Percentiles rank a stretch among this genome's conserved stretches.
Evolutionary conservation across 768 basidiomycete species (phyloP).

Genomic region (Clavaria fumosa): DNA sequence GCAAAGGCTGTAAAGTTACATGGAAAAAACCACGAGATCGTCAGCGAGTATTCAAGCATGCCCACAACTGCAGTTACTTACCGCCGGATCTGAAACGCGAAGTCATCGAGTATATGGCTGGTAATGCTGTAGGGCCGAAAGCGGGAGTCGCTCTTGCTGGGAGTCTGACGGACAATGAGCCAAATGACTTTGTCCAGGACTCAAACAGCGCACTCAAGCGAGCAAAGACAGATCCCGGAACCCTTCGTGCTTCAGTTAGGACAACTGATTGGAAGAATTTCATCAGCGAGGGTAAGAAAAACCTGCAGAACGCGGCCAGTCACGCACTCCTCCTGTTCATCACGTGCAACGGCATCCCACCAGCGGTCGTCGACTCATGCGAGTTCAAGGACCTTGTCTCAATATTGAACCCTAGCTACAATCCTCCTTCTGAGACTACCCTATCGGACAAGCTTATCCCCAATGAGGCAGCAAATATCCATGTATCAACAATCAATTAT

Average conservation of each 20-base stretch:
- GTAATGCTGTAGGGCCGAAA: constrained; percentile 1
- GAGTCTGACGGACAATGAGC: not conserved
- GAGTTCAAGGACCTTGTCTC: constrained; percentile 8
- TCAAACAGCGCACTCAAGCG: not conserved
- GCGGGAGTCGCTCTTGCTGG: constrained; percentile 1
- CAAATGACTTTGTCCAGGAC: not conserved
- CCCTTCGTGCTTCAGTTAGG: too few relatives aligned
- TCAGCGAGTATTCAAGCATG: constrained; percentile 5
- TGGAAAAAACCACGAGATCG: constrained; percentile 4
- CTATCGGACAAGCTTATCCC: constrained; percentile 8
- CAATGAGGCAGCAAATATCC: constrained; percentile 6
- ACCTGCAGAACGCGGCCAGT: constrained; percentile 1
- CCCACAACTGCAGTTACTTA: constrained; percentile 2
- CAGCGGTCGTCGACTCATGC: constrained; percentile 4
- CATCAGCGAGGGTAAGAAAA: constrained; percentile 3
- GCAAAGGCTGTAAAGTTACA: constrained; percentile 2
- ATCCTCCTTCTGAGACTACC: constrained; percentile 1
- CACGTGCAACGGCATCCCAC: constrained; percentile 5
- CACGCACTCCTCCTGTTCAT: constrained; percentile 7
- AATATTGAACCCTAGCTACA: constrained; percentile 5
- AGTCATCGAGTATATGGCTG: constrained; percentile 1
- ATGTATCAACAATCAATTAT: constrained; percentile 2
- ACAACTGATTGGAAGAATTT: too few relatives aligned
- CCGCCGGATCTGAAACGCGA: not conserved
- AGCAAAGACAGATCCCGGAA: not conserved